Evolutionary conservation across 805 yeast genomes (phyloP).

Genomic region (Monosporozyma unispora): DNA sequence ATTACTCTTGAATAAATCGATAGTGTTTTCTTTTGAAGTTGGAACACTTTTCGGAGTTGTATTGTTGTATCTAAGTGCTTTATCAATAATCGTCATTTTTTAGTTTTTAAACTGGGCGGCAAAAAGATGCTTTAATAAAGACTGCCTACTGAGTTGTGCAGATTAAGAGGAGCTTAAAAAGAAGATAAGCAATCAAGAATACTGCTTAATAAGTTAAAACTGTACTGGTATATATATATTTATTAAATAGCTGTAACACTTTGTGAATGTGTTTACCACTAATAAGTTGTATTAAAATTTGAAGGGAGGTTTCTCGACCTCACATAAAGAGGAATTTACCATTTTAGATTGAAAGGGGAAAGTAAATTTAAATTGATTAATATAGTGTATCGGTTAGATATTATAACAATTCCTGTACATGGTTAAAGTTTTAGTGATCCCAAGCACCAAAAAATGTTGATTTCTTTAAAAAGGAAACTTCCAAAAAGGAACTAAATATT

Average conservation of each 20-base stretch:
- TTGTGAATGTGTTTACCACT: too few relatives aligned
- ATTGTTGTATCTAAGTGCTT: slow-evolving; percentile 1
- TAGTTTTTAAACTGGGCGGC: not conserved
- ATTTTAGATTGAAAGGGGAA: not conserved
- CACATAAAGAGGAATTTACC: not conserved
- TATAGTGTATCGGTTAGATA: not conserved
- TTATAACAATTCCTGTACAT: not conserved
- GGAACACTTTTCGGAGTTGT: slow-evolving; percentile 1
- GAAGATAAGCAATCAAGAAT: not conserved
- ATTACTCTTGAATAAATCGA: slow-evolving; percentile 11
- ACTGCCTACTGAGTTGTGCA: too few relatives aligned
- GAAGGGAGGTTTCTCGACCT: not conserved
- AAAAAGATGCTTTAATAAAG: not conserved
- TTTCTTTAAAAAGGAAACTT: not conserved
- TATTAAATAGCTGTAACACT: not conserved
- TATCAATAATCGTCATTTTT: slow-evolving; percentile 11
- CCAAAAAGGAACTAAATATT: not conserved
- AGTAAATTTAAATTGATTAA: not conserved
- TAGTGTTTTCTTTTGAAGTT: slow-evolving; percentile 10
- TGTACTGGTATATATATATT: not conserved
- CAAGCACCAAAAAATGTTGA: not conserved
- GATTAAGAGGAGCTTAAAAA: not conserved
- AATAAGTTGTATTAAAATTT: too few relatives aligned
- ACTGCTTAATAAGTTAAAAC: not conserved
- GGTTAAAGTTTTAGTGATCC: not conserved